phyloP scores from a whole-genome alignment of 2,329 filamentous ascomycete species.

The Nemania abortiva region DNA sequence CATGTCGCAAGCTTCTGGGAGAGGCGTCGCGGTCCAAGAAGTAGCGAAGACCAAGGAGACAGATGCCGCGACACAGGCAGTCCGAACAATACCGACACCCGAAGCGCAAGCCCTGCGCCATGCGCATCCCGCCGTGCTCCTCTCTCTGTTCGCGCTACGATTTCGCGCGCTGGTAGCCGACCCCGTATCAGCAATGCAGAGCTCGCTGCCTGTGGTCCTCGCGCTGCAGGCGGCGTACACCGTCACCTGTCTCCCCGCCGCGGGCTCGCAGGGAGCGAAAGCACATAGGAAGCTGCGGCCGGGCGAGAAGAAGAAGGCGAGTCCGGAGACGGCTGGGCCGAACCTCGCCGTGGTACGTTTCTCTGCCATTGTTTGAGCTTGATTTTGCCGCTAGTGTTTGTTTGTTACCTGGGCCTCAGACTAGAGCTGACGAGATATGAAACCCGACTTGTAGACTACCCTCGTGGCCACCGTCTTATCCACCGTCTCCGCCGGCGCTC shows the following conservation, averaged over 20 bases:
- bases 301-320: constrained; percentile 66
- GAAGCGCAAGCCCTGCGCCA: constrained; percentile 68
- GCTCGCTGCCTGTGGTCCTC: constrained; percentile 71
- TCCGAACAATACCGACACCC: constrained; percentile 55
- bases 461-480: constrained; percentile 75
- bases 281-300: constrained; percentile 63
- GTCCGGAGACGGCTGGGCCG: constrained; percentile 56
- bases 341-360: constrained; percentile 61
- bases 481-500: constrained; percentile 45
- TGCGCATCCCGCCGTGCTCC: constrained; percentile 75
- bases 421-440: constrained; percentile 26
- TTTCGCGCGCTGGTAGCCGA: constrained; percentile 77
- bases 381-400: too few species aligned
- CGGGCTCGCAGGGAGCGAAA: constrained; percentile 60
- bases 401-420: background rate
- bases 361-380: background rate
- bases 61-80: constrained; percentile 51
- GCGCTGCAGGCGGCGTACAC: constrained; percentile 74
- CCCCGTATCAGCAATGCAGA: constrained; percentile 73
- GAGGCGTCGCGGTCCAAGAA: constrained; percentile 47
- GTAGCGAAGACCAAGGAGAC: constrained; percentile 48
- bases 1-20: constrained; percentile 55
- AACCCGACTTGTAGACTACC: constrained; percentile 69
- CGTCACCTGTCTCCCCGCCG: constrained; percentile 72
- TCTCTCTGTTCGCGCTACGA: constrained; percentile 71